These are phyloP conservation scores for Acacia pycnantha DNA, from an alignment of 331 rosid species.

Conservation along the genomic window DNA sequence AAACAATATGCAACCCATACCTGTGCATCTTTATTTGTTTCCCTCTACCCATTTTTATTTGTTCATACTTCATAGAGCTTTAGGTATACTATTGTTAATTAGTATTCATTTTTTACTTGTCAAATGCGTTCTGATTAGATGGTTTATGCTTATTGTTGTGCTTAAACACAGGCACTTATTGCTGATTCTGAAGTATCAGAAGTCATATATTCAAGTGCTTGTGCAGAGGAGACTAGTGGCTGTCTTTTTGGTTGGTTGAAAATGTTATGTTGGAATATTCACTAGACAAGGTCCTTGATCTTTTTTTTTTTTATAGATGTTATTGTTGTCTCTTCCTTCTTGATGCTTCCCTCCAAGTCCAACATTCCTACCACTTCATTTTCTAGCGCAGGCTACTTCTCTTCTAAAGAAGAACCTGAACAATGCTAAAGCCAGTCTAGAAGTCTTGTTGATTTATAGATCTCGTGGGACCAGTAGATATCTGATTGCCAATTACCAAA, in stretches of 20 bases:
- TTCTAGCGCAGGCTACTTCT: slow-evolving; percentile 64
- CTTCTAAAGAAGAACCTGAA: slow-evolving; percentile 74
- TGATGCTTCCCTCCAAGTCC: neutral
- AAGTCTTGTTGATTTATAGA: slow-evolving; percentile 52
- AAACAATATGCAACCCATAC: neutral
- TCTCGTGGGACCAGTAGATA: slow-evolving; percentile 90
- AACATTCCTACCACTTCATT: neutral
- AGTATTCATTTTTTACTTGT: neutral
- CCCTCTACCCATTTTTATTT: neutral
- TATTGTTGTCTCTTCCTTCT: slow-evolving; percentile 5
- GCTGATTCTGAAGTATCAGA: slow-evolving; percentile 85
- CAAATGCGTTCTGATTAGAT: neutral
- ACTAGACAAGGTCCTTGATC: slow-evolving; percentile 57
- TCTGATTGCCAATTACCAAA: slow-evolving; percentile 26
- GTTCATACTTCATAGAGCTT: neutral
- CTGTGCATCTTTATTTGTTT: neutral
- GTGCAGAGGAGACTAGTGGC: slow-evolving; percentile 55
- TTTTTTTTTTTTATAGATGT: slow-evolving; percentile 23
- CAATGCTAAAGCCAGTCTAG: slow-evolving; percentile 87
- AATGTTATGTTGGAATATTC: slow-evolving; percentile 82
- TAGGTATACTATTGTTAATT: neutral
- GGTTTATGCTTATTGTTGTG: slow-evolving; percentile 5
- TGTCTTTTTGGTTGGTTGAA: slow-evolving; percentile 84
- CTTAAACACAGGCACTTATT: slow-evolving; percentile 52
- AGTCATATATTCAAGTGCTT: slow-evolving; percentile 68